Conservation (phyloP, 2,329 filamentous ascomycete genomes). For the Penicillium sp. region DNA sequence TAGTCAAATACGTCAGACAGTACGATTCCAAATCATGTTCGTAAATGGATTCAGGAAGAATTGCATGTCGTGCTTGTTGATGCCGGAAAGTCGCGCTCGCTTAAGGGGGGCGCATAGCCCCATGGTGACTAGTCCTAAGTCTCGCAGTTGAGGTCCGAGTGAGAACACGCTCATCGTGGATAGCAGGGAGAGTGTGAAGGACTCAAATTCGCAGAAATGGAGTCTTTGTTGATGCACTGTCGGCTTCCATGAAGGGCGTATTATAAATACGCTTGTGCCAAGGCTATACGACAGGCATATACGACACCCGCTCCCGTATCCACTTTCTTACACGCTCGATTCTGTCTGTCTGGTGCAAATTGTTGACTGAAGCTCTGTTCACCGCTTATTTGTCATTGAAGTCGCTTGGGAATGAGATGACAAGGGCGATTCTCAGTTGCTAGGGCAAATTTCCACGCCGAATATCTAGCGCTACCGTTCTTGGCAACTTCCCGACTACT, state of each 20-base stretch:
- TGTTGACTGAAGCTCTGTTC: background rate
- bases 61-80: too few relatives aligned
- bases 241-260: slow-evolving; percentile 13
- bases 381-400: background rate
- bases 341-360: background rate
- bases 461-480: background rate
- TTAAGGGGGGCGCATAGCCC: background rate
- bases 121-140: background rate
- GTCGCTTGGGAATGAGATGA: background rate
- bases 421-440: too few relatives aligned
- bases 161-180: background rate
- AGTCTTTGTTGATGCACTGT: background rate
- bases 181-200: background rate
- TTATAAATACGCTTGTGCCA: slow-evolving; percentile 23
- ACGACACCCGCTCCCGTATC: background rate
- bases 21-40: background rate
- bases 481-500: background rate
- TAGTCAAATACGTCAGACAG: background rate
- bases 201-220: background rate
- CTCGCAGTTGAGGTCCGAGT: background rate
- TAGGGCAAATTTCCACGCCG: too few relatives aligned
- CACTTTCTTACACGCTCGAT: background rate
- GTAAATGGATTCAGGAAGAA: too few relatives aligned
- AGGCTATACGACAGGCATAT: background rate
- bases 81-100: background rate